These are phyloP conservation scores for Senna tora DNA, from an alignment of 306 rosid genomes.

Conservation along the genomic window DNA sequence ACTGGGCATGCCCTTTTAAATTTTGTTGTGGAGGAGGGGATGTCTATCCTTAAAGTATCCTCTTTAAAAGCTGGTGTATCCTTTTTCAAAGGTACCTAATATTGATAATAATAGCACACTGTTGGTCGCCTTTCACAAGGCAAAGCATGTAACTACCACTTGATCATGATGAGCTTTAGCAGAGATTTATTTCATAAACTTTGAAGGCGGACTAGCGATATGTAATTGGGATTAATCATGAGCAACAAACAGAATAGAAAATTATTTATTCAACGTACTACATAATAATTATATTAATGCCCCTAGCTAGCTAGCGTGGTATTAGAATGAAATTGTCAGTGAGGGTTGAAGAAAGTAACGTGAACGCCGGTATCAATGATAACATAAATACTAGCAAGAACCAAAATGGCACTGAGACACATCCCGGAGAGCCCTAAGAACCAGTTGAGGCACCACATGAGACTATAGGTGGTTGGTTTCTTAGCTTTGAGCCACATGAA, in stretches of 20 bases:
- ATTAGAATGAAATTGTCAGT: conserved; percentile 29
- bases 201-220: no score
- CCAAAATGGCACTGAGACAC: conserved; percentile 49
- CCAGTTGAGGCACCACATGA: conserved; percentile 70
- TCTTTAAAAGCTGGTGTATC: neutral
- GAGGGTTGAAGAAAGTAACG: conserved; percentile 71
- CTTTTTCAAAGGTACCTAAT: neutral
- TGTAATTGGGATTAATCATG: no score
- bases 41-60: neutral
- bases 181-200: no score
- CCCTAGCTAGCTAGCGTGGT: no score
- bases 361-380: conserved; percentile 64
- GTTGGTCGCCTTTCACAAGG: no score
- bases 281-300: no score
- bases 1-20: neutral
- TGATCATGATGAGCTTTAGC: no score
- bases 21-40: no score
- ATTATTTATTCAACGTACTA: no score
- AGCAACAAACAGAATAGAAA: no score
- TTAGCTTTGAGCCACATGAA: conserved; percentile 52
- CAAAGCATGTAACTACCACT: no score
- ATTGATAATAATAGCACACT: no score
- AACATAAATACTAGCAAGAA: conserved; percentile 63
- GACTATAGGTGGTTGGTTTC: conserved; percentile 43
- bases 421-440: conserved; percentile 64